Percentiles rank a stretch among this genome's conserved stretches.
Evolutionary conservation across 768 basidiomycete species (phyloP).

Genomic region (Mrakia gelida): DNA sequence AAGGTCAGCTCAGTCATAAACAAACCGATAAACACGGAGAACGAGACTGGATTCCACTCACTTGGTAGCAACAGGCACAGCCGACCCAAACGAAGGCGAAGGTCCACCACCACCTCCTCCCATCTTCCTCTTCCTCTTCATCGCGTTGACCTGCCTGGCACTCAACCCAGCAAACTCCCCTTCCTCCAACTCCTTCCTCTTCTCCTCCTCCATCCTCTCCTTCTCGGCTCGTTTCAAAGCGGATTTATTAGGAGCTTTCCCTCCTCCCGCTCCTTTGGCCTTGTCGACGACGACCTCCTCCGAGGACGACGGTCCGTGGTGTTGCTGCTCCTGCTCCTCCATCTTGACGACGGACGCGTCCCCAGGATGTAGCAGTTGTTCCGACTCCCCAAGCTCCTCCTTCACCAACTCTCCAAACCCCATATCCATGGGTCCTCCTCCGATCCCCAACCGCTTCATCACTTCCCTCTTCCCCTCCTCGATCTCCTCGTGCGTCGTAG

Average conservation of each 20-base stretch:
- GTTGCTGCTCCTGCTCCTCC: not conserved
- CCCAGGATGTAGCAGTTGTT: too few relatives aligned
- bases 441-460: constrained; percentile 79
- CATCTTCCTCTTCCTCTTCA: constrained; percentile 89
- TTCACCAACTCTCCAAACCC: constrained; percentile 40
- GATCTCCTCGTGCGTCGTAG: constrained; percentile 64
- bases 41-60: constrained; percentile 27
- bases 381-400: constrained; percentile 7
- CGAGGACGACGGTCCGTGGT: too few relatives aligned
- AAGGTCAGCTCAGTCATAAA: too few relatives aligned
- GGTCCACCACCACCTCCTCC: constrained; percentile 52
- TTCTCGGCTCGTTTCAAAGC: constrained; percentile 24
- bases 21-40: constrained; percentile 54
- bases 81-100: constrained; percentile 49
- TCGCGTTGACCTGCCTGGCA: constrained; percentile 84
- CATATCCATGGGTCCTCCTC: constrained; percentile 67
- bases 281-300: not conserved
- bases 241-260: constrained; percentile 2
- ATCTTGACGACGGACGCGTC: not conserved
- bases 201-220: constrained; percentile 35
- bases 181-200: constrained; percentile 21
- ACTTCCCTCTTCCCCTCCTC: constrained; percentile 83
- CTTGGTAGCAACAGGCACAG: constrained; percentile 34
- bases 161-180: constrained; percentile 56
- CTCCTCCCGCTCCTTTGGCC: not conserved